phyloP scores from a whole-genome alignment of 352 stramenopile species.

The Plasmopara muralis region DNA sequence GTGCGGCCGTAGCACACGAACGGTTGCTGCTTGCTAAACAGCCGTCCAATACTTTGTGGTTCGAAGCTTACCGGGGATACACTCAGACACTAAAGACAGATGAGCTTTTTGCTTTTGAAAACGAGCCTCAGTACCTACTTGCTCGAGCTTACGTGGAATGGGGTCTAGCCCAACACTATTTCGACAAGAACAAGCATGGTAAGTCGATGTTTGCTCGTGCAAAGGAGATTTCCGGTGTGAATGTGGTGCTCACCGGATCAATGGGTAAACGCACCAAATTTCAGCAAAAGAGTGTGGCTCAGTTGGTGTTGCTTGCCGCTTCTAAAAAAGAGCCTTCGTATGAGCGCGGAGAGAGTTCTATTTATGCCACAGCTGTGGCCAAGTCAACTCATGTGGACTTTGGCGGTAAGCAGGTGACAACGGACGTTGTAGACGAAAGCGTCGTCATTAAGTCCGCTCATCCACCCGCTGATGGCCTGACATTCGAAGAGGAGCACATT shows the following conservation, averaged over 20 bases:
- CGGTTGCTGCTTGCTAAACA: slow-evolving; percentile 57
- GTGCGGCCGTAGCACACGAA: slow-evolving; percentile 63
- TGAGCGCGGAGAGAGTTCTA: slow-evolving; percentile 31
- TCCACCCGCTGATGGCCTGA: slow-evolving; percentile 29
- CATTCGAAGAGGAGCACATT: slow-evolving; percentile 42
- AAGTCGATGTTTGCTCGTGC: slow-evolving; percentile 87
- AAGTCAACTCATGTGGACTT: slow-evolving; percentile 60
- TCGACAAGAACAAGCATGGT: slow-evolving; percentile 85
- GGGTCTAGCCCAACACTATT: slow-evolving; percentile 90
- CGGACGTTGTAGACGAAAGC: slow-evolving; percentile 9
- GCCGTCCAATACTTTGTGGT: slow-evolving; percentile 73
- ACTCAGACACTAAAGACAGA: slow-evolving; percentile 30
- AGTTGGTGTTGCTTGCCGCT: slow-evolving; percentile 77
- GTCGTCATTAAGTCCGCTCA: not conserved
- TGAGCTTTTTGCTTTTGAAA: slow-evolving; percentile 36
- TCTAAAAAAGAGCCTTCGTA: slow-evolving; percentile 43
- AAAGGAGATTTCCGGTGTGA: slow-evolving; percentile 74
- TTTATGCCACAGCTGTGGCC: slow-evolving; percentile 50
- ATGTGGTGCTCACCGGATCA: slow-evolving; percentile 86
- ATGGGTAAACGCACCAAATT: slow-evolving; percentile 94
- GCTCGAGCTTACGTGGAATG: slow-evolving; percentile 88
- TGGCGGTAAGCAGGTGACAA: slow-evolving; percentile 39
- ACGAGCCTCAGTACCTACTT: slow-evolving; percentile 45
- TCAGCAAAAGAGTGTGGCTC: slow-evolving; percentile 87
- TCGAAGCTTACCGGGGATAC: slow-evolving; percentile 58